phyloP scores from a whole-genome alignment of 2,329 filamentous ascomycete genomes.

The Penicillium glabrum region DNA sequence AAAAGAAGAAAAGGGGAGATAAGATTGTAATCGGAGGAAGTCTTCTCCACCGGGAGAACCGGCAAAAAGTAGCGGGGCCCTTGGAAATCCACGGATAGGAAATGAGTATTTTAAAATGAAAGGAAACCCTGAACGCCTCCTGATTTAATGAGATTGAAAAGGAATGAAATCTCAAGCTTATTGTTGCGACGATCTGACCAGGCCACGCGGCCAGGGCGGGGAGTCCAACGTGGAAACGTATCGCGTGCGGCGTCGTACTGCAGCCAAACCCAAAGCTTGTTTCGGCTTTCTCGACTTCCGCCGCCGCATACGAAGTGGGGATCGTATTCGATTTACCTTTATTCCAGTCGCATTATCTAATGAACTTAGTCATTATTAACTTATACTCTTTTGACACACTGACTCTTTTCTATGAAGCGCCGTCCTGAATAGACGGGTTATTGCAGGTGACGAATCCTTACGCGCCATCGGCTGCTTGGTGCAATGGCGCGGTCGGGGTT shows the following conservation, averaged over 20 bases:
- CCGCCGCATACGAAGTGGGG: neutral
- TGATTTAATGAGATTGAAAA: too few relatives aligned
- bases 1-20: neutral
- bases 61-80: neutral
- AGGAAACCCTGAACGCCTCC: neutral
- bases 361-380: too few relatives aligned
- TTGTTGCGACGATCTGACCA: neutral
- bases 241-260: conserved; percentile 7
- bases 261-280: neutral
- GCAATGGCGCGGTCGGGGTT: neutral
- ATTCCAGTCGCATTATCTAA: neutral
- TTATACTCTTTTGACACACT: too few relatives aligned
- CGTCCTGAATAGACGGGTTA: neutral
- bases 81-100: neutral
- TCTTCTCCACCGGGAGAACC: neutral
- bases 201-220: conserved; percentile 7
- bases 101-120: neutral
- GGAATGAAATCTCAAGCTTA: neutral
- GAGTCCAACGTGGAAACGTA: conserved; percentile 14
- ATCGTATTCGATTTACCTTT: neutral
- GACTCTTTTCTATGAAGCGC: neutral
- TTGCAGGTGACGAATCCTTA: neutral
- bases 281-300: neutral
- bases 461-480: neutral
- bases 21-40: neutral